A percentile compares a stretch with the other conserved stretches of the same genome.
Conservation (phyloP, 495 filamentous ascomycete species). For the Melanomma pulvis-pyrius region DNA sequence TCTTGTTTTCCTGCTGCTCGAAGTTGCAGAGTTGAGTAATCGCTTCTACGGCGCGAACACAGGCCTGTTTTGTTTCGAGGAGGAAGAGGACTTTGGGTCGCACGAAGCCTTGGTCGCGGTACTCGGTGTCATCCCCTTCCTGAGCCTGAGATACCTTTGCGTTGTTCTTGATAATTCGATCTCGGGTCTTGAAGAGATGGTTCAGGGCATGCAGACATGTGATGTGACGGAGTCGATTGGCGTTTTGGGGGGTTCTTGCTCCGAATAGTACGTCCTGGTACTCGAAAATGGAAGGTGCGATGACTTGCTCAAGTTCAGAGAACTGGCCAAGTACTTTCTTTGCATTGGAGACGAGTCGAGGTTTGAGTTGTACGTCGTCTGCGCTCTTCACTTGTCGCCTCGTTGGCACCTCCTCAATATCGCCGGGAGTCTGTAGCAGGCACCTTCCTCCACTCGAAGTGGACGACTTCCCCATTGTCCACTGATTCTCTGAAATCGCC, state of each 20-base stretch:
- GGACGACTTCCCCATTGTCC: slow-evolving; percentile 54
- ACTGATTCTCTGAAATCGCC: slow-evolving; percentile 58
- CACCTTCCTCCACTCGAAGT: slow-evolving; percentile 14
- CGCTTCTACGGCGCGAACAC: slow-evolving; percentile 71
- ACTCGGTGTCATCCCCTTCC: slow-evolving; percentile 64
- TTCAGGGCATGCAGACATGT: slow-evolving; percentile 84
- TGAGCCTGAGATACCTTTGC: slow-evolving; percentile 62
- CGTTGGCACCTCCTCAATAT: slow-evolving; percentile 15
- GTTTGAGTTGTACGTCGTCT: slow-evolving; percentile 64
- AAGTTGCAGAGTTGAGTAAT: slow-evolving; percentile 74
- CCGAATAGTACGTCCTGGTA: slow-evolving; percentile 83
- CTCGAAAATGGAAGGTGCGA: slow-evolving; percentile 66
- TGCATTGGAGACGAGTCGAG: slow-evolving; percentile 51
- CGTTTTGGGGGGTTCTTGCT: slow-evolving; percentile 66
- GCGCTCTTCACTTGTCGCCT: slow-evolving; percentile 15
- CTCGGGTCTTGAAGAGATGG: slow-evolving; percentile 90
- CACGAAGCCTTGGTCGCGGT: slow-evolving; percentile 94
- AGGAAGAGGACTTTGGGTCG: slow-evolving; percentile 90
- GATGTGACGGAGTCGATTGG: slow-evolving; percentile 67
- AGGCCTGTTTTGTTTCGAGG: slow-evolving; percentile 82
- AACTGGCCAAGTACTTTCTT: slow-evolving; percentile 47
- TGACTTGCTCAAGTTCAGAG: slow-evolving; percentile 53
- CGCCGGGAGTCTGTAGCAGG: slow-evolving; percentile 26
- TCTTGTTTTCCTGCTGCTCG: slow-evolving; percentile 93
- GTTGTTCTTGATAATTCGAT: slow-evolving; percentile 90